Base-by-base conservation (phyloP, 129 eudicot species). In the Lonicera japonica region DNA sequence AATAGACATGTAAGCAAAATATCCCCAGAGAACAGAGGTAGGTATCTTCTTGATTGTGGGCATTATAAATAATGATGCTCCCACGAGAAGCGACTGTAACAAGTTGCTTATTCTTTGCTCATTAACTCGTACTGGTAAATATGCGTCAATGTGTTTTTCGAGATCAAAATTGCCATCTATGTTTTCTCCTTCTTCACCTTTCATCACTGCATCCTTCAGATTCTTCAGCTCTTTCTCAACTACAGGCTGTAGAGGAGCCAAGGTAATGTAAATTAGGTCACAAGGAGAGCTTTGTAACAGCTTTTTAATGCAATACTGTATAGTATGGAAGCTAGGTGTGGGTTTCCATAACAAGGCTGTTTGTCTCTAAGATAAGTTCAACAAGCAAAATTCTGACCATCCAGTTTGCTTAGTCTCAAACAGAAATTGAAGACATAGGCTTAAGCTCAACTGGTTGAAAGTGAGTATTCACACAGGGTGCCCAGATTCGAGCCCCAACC, bases 1-100 rank as follows among this genome's bases (percentile, higher is more conserved):
- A n/a, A 88, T 85, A 13, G 96, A 83, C 96, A 88, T 88, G 77
- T 82, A 88, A 16, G 95, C 95, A 39, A 88, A 88, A 72, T 88
- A 88, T 12, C 94, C 94, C 89, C 89, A 82, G 3, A 82, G 73
- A 59, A 78, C 79, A 5, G 88, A 82, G 12, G 88, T 82, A 41
- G 88, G 88, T 63, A 82, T 82, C 17, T 23, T 25, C 77, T 79
- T 82, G 47, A 79, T 68, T 16, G 79, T 17, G 0, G 89, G 89
- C 84, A 82, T 76, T 11, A 82, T 82, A 46, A 67, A 65, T 46
- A 82, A 58, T 52, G 84, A 72, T 22, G 68, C 56, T 19, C 83
- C 96, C 65, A 89, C 82, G 50, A 89, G 82, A 41, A 80, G 9
- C 48, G 96, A 85, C 66, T 89, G 96, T 19, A 89, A 36, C 13